Conservation (phyloP, 768 basidiomycete species). For the Leccinum sublutescens region DNA sequence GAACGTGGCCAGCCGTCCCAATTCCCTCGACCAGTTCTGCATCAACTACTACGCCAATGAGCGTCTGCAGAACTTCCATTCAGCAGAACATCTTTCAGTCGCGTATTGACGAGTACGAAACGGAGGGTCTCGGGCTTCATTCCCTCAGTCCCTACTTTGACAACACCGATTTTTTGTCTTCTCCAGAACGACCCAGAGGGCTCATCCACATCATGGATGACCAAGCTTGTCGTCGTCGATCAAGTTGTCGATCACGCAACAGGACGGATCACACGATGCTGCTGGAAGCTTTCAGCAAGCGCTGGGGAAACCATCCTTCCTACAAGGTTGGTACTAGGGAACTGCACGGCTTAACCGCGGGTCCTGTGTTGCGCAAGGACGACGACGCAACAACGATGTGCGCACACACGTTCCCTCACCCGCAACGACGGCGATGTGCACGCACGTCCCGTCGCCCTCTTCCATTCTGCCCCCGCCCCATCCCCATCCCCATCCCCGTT, state of each 20-base stretch:
- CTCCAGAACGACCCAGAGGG: constrained; percentile 87
- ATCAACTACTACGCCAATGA: constrained; percentile 98
- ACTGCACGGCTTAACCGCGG: no score
- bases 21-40: constrained; percentile 95
- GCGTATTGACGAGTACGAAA: constrained; percentile 78
- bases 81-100: constrained; percentile 78
- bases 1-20: constrained; percentile 61
- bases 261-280: no score
- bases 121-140: constrained; percentile 75
- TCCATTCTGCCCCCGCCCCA: no score
- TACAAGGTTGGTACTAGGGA: no score
- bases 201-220: constrained; percentile 98
- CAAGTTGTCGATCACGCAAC: constrained; percentile 76
- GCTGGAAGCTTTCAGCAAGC: no score
- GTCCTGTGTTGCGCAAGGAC: constrained; percentile 21
- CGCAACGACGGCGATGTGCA: no score
- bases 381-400: constrained; percentile 28
- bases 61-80: constrained; percentile 57
- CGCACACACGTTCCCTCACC: no score
- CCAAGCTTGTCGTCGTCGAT: constrained; percentile 83
- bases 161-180: constrained; percentile 84
- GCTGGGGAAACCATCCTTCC: no score
- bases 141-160: constrained; percentile 77
- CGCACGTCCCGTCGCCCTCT: no score
- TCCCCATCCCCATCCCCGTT: no score